These are phyloP conservation scores for Lepraria neglecta DNA, from an alignment of 495 filamentous ascomycete species.

Conservation along the genomic window DNA sequence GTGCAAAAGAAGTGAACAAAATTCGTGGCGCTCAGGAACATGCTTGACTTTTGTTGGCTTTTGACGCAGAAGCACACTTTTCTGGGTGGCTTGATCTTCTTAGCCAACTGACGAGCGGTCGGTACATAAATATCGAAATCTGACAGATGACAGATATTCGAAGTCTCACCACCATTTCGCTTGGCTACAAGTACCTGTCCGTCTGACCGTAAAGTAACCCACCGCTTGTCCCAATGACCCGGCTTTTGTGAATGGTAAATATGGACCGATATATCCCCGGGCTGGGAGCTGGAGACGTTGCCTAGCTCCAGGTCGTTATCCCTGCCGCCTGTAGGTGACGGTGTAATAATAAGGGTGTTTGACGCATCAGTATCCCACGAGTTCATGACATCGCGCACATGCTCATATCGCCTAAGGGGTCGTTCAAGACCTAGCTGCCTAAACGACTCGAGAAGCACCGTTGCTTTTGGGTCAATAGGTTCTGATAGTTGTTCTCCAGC, in stretches of 20 bases:
- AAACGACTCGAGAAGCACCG: conserved; percentile 72
- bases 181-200: conserved; percentile 75
- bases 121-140: conserved; percentile 92
- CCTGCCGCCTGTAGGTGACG: conserved; percentile 40
- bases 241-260: conserved; percentile 75
- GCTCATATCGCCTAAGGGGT: conserved; percentile 79
- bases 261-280: conserved; percentile 56
- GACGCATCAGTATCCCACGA: conserved; percentile 79
- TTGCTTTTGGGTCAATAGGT: conserved; percentile 52
- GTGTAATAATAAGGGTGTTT: conserved; percentile 60
- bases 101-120: conserved; percentile 54
- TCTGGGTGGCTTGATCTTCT: conserved; percentile 65
- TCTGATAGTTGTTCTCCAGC: conserved; percentile 50
- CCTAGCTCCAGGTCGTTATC: conserved; percentile 46
- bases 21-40: conserved; percentile 75
- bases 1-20: conserved; percentile 90
- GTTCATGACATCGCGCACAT: conserved; percentile 80
- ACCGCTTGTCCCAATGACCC: conserved; percentile 82
- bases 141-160: conserved; percentile 75
- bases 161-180: conserved; percentile 54
- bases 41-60: conserved; percentile 81
- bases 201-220: conserved; percentile 62
- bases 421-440: conserved; percentile 71
- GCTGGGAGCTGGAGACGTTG: conserved; percentile 51
- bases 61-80: conserved; percentile 82